These are phyloP conservation scores for Diaporthe sp. DNA, from an alignment of 2,329 filamentous ascomycete species.

Conservation along the genomic window DNA sequence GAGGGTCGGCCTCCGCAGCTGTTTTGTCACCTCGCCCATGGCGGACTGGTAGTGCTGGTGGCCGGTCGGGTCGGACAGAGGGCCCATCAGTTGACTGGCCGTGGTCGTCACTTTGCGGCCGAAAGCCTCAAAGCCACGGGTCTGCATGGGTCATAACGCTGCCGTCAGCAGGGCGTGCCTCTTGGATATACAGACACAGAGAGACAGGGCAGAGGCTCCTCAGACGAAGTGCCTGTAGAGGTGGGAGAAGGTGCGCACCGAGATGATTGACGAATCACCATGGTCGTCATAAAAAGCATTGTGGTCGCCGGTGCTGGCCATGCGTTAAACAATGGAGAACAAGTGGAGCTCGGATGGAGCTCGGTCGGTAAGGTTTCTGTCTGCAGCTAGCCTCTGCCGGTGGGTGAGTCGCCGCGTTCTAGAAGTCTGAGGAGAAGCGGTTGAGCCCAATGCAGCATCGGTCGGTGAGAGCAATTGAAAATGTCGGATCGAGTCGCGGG, in stretches of 20 bases:
- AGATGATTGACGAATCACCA: conserved; percentile 63
- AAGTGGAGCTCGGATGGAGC: conserved; percentile 42
- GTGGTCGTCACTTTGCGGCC: conserved; percentile 95
- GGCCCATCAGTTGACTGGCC: conserved; percentile 88
- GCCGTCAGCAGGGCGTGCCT: conserved; percentile 36
- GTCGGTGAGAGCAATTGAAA: conserved; percentile 12
- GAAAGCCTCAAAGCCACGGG: conserved; percentile 91
- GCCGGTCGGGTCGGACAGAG: conserved; percentile 68
- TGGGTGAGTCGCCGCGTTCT: conserved; percentile 33
- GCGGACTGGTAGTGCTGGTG: conserved; percentile 84
- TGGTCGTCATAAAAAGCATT: conserved; percentile 64
- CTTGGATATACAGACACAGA: conserved; percentile 29
- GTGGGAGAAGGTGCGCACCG: conserved; percentile 46
- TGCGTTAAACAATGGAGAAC: conserved; percentile 44
- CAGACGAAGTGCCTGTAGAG: conserved; percentile 20
- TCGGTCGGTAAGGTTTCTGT: conserved; percentile 33
- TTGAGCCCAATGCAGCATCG: background rate
- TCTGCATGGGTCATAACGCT: conserved; percentile 62
- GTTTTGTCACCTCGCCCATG: conserved; percentile 89
- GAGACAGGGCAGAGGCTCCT: conserved; percentile 7
- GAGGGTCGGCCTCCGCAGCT: conserved; percentile 85
- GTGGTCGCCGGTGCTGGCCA: conserved; percentile 54
- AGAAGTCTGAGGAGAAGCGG: conserved; percentile 27
- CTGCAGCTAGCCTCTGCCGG: conserved; percentile 35
- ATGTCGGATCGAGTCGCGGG: conserved; percentile 16